phyloP scores from a whole-genome alignment of 1,284 basidiomycete genomes.

The Dichomitus squalens region DNA sequence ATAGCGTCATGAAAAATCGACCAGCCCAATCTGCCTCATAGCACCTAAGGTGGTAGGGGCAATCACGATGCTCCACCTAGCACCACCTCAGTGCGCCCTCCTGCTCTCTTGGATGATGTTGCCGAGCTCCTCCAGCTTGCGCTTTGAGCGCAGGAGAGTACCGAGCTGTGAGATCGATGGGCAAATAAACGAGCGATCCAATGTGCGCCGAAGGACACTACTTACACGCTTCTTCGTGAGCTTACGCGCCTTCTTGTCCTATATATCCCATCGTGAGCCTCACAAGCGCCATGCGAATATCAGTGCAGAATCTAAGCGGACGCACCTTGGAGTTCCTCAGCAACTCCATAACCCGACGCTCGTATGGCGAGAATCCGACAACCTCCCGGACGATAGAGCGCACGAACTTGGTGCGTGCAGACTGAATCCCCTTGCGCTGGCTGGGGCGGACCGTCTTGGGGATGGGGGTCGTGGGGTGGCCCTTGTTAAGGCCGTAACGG shows the following conservation, averaged over 20 bases:
- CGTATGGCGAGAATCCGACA: constrained; percentile 97
- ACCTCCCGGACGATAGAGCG: constrained; percentile 93
- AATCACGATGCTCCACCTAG: constrained; percentile 11
- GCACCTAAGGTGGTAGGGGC: constrained; percentile 12
- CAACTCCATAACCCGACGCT: constrained; percentile 98
- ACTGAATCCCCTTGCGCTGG: constrained; percentile 90
- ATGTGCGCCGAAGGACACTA: constrained; percentile 19
- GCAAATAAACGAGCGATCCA: not conserved
- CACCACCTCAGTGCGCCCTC: constrained; percentile 59
- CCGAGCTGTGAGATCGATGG: constrained; percentile 66
- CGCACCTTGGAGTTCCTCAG: constrained; percentile 97
- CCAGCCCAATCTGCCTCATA: constrained; percentile 20
- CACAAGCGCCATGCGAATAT: not conserved
- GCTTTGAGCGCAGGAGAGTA: constrained; percentile 94
- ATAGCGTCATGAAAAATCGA: constrained; percentile 30
- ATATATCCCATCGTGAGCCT: constrained; percentile 6
- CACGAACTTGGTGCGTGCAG: constrained; percentile 88
- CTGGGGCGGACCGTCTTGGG: constrained; percentile 80
- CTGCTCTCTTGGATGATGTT: constrained; percentile 91
- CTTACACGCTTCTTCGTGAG: constrained; percentile 97
- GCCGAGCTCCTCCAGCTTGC: constrained; percentile 95
- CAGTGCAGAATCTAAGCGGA: constrained; percentile 1
- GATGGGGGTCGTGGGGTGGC: constrained; percentile 90
- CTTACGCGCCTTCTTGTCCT: constrained; percentile 99
- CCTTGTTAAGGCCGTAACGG: constrained; percentile 90